Evolutionary conservation across 768 basidiomycete species (phyloP), one percentile per base, ranked within the genome.

Genomic region (Russula olivacea): DNA sequence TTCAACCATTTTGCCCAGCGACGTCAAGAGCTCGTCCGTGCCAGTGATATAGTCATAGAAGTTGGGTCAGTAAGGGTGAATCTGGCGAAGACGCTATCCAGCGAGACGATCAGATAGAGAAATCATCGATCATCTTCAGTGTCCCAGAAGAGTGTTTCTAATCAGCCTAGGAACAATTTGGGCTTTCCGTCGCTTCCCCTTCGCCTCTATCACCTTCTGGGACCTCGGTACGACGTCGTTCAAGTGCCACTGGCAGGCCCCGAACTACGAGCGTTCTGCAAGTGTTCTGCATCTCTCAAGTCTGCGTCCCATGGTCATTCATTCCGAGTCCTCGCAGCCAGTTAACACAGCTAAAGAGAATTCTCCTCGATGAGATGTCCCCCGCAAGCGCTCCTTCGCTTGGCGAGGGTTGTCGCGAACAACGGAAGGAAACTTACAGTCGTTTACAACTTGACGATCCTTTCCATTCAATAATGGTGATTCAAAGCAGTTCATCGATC

Each of bases 311-410:
- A 15, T 63, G 57, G 62, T 25, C 52, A 15, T 32, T 23, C 48
- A 30, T 63, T 21, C n/a, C n/a, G n/a, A n/a, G n/a, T 21, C 62
- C 62, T 17, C 52, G 36, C 21, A 17, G 51, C 28, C 62, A 53
- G 34, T 28, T 63, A 30, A 48, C 62, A n/a, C 43, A 59, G 28
- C 14, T 63, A 36, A 41, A 38, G 10, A 54, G 59, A 15, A 3
- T 12, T 30, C 45, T 58, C n/a, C 8, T 2, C 45, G 2, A 17
- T 9, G 56, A 47, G 41, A 17, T 17, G 1, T 38, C 34, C 5
- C 3, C 2, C 30, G 12, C 15, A 6, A 15, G 32, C 23, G 0
- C 10, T 25, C 15, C 43, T 30, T n/a, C n/a, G 7, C 4, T 11
- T 19, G 57, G 14, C 9, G 5, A n/a, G n/a, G n/a, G n/a, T n/a